Evolutionary conservation across 2,329 filamentous ascomycete species (phyloP), one percentile per base, ranked within the genome.

Genomic region (Akanthomyces lecanii): DNA sequence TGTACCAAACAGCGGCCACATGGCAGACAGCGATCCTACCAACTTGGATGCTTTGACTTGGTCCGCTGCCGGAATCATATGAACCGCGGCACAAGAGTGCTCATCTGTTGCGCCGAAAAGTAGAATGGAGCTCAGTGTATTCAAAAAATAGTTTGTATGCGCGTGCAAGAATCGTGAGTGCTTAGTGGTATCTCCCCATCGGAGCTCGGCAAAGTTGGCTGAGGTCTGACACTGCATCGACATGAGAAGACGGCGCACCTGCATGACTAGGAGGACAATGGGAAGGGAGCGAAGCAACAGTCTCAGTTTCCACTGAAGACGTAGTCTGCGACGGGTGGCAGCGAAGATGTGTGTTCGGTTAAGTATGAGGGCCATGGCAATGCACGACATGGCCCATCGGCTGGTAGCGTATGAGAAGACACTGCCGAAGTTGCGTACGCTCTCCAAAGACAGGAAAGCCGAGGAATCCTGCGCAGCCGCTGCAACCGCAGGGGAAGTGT

Each of bases 281-380:
- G 92, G 91, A 3, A 88, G 72, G 38, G 89, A 77, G 58, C 93
- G 89, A 16, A 97, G 74, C 8, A 86, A 73, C 4, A 96, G 75
- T 50, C 92, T 86, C 58, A 88, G 78, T 42, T 87, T 83, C 86
- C 91, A 94, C 62, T 84, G 83, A 2, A 98, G 81, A 11, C 84
- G 83, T n/a, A 97, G 80, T 60, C 90, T 87, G 60, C 93, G 85
- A 65, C 95, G 84, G 16, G 92, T 94, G 0, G 93, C 94, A 48
- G 92, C 94, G 75, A 97, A 98, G 69, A 98, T 95, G 64, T 93
- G 89, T 7, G 95, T 96, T 63, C 95, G 87, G 73, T 98, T 98
- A 28, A 98, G 81, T 63, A 97, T 78, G 64, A 98, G 85, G 25
- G 92, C 92, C 81, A 94, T 90, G 44, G 88, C 85, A 69, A 98